A percentile compares a stretch with the other conserved stretches of the same genome.
Evolutionary conservation across 805 yeast genomes (phyloP).

Genomic region (Candida nitratophila): DNA sequence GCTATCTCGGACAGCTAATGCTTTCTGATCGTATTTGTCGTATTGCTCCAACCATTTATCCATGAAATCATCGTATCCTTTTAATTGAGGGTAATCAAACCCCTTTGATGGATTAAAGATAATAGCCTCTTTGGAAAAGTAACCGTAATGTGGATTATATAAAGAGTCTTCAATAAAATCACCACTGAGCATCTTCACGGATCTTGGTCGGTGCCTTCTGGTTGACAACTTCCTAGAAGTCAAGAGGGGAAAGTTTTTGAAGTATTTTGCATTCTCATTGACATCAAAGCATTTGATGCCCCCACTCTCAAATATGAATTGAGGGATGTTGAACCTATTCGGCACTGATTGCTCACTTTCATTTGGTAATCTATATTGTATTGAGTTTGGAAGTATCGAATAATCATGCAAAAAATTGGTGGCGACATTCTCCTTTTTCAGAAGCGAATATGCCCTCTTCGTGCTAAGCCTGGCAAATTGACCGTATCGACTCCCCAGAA

Average conservation of each 20-base stretch:
- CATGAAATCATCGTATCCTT: conserved; percentile 65
- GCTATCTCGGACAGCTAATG: conserved; percentile 10
- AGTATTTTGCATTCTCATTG: conserved; percentile 25
- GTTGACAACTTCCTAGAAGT: conserved; percentile 28
- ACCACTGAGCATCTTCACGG: conserved; percentile 62
- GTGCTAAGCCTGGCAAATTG: too few species aligned
- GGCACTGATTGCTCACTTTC: conserved; percentile 11
- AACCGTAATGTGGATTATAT: conserved; percentile 78
- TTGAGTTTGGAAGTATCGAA: conserved; percentile 22
- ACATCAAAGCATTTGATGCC: conserved; percentile 28
- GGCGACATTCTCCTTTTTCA: not conserved
- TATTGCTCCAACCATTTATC: conserved; percentile 61
- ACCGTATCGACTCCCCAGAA: not conserved
- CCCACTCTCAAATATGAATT: conserved; percentile 24
- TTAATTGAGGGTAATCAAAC: conserved; percentile 50
- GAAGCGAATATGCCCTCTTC: not conserved
- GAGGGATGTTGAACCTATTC: conserved; percentile 16
- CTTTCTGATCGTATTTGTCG: conserved; percentile 36
- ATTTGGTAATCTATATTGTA: conserved; percentile 23
- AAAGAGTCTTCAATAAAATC: conserved; percentile 83
- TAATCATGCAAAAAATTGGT: conserved; percentile 25
- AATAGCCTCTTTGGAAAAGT: conserved; percentile 71
- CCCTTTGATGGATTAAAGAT: conserved; percentile 65
- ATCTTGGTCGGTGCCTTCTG: conserved; percentile 43
- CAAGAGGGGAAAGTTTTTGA: conserved; percentile 37